Evolutionary conservation across 202 grass and related monocot species (phyloP), one percentile per base, ranked within the genome.

Genomic region (Setaria italica): DNA sequence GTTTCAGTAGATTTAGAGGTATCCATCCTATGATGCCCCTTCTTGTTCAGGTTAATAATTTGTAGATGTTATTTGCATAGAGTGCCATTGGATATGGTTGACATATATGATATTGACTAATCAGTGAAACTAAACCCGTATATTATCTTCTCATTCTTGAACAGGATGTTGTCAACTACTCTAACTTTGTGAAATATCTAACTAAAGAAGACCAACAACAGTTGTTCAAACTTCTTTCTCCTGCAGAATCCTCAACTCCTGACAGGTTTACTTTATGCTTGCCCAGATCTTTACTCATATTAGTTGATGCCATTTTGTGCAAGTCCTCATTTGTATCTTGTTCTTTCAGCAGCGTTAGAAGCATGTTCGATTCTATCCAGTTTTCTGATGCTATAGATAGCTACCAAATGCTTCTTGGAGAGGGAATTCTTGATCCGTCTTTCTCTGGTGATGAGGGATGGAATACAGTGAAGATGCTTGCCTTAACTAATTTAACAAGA

Each of bases 1-100:
- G 85, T 75, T 69, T 94, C 87, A 65, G 43, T 87, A 85, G 83
- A 91, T 85, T 89, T 89, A 75, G 85, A 99, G 89, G 97, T 97
- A 90, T 57, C 51, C 33, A 64, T 59, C 51, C 51, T 73, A 64
- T 71, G 11, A 20, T 50, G 64, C n/a, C n/a, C 16, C 67, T 56
- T 1, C 25, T 58, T 83, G 14, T 87, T 79, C 67, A 53, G 56
- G 42, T 56, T 54, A 77, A 69, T 82, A 55, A 87, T 51, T 9
- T 83, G 12, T 81, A 46, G 53, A 59, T 68, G 34, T 45, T 42
- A 77, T 66, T 77, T 81, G 47, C 83, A 15, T 86, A 62, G 7
- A 56, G 19, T 4, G 11, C 47, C 47, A 57, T 9, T 74, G 57
- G n/a, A 64, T 78, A 84, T 69, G 62, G 9, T 58, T 71, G 41